Base-by-base conservation (phyloP, 2,329 filamentous ascomycete genomes). In the Botryosphaeria dothidea region DNA sequence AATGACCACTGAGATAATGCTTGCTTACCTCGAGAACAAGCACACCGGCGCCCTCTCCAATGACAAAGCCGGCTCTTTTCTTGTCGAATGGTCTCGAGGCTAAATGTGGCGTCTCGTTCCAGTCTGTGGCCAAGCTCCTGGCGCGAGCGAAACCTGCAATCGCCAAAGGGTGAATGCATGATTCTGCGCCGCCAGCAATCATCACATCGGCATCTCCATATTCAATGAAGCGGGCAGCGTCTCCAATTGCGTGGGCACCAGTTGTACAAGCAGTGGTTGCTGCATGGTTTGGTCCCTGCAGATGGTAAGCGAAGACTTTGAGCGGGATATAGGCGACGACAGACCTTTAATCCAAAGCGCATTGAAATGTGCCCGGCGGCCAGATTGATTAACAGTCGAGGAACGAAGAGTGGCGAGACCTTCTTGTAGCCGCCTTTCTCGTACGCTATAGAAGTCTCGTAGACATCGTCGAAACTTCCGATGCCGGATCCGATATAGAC, bases 211-310 rank as follows among this genome's bases (percentile, higher is more conserved):
- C 94, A 75, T 98, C 94, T 6, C 93, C 93, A 73, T 89, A 89
- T n/a, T 90, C 87, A 67, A 99, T 94, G 75, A 97, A 92, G 19
- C 94, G 88, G n/a, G 91, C 89, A 5, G 95, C 95, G 76, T 99
- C 95, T 19, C 94, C 95, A 57, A 99, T 89, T 1, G 93, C 93
- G 79, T 99, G 95, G 0, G 94, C 92, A 11, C 95, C 95, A 0
- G 95, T 99, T 0, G 95, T 98, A 76, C 95, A 99, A 65, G 95
- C 95, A 13, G 95, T 99, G 0, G 94, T 96, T 43, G 88, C 92
- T 1, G 94, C 88, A 78, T 97, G 95, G 74, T 97, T 97, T 4
- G 95, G 95, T 0, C 95, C 95, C 77, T 58, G n/a, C 6, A n/a
- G 6, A 2, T 31, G 9, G 17, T 58, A 1, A 58, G 27, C 7